Evolutionary conservation across 2,329 filamentous ascomycete species (phyloP).

Genomic region (Achaetomium macrosporum): DNA sequence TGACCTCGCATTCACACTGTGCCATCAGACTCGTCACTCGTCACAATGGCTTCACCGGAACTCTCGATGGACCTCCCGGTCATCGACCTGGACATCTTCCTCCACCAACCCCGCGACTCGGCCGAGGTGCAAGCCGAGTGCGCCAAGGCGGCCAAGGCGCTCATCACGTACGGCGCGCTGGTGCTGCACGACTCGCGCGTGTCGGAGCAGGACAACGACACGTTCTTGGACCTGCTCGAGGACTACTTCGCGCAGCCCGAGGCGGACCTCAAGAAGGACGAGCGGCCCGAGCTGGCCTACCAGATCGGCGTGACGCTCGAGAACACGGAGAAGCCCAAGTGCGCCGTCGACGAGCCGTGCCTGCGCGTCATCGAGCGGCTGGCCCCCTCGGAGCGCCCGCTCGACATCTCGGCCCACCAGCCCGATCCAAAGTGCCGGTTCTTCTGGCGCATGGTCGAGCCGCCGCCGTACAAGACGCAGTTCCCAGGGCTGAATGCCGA

Average conservation of each 20-base stretch:
- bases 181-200: conserved; percentile 56
- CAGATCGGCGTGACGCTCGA: conserved; percentile 58
- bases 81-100: conserved; percentile 54
- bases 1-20: too few species aligned
- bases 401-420: conserved; percentile 50
- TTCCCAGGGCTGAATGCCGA: conserved; percentile 51
- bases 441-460: conserved; percentile 56
- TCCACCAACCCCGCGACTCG: conserved; percentile 37
- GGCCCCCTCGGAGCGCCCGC: conserved; percentile 48
- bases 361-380: conserved; percentile 51
- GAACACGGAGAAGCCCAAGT: conserved; percentile 59
- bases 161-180: conserved; percentile 55
- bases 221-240: conserved; percentile 57
- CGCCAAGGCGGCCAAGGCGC: conserved; percentile 46
- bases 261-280: conserved; percentile 41
- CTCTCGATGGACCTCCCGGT: conserved; percentile 51
- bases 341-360: conserved; percentile 56
- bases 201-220: conserved; percentile 47
- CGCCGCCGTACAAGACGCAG: conserved; percentile 47
- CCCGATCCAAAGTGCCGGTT: conserved; percentile 59
- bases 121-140: conserved; percentile 46
- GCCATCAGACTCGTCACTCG: background rate
- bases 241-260: conserved; percentile 57
- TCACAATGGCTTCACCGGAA: conserved; percentile 9
- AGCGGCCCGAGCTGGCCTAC: conserved; percentile 53